These are phyloP conservation scores for Cystofilobasidium capitatum DNA, from an alignment of 768 basidiomycete species.

Conservation along the genomic window DNA sequence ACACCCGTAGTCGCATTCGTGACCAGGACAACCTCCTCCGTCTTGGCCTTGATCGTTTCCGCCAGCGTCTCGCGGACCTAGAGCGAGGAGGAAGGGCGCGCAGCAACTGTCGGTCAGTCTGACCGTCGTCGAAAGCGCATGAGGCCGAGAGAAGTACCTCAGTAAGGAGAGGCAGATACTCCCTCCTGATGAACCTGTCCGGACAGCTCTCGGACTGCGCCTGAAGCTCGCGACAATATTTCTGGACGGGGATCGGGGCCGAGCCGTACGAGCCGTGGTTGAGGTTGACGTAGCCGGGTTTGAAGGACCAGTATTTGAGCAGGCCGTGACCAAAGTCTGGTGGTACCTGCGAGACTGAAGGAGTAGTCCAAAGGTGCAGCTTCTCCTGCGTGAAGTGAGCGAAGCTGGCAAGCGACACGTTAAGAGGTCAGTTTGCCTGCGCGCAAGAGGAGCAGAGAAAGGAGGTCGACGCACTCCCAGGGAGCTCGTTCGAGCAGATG, in stretches of 20 bases:
- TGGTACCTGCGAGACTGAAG: neutral
- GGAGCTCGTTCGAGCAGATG: neutral
- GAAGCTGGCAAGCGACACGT: neutral
- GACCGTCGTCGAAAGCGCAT: constrained; percentile 34
- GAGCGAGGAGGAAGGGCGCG: neutral
- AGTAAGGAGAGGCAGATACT: constrained; percentile 33
- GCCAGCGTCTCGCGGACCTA: constrained; percentile 6
- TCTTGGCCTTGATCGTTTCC: neutral
- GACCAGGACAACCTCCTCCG: constrained; percentile 35
- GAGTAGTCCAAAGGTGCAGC: constrained; percentile 10
- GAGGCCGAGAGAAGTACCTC: constrained; percentile 29
- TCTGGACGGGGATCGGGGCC: constrained; percentile 16
- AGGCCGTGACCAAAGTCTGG: constrained; percentile 15
- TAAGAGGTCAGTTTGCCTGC: neutral
- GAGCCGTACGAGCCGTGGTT: constrained; percentile 37
- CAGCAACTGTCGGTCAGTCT: constrained; percentile 39
- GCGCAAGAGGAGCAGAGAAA: neutral
- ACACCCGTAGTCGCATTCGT: constrained; percentile 56
- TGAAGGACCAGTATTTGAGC: constrained; percentile 16
- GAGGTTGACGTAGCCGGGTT: constrained; percentile 35
- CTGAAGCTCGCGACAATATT: constrained; percentile 37
- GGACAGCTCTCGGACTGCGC: constrained; percentile 29
- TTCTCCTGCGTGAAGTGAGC: constrained; percentile 12
- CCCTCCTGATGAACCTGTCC: constrained; percentile 34
- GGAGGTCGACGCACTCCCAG: constrained; percentile 18